Base-by-base conservation (phyloP, 108 stramenopile genomes). In the Nitzschia sp. region DNA sequence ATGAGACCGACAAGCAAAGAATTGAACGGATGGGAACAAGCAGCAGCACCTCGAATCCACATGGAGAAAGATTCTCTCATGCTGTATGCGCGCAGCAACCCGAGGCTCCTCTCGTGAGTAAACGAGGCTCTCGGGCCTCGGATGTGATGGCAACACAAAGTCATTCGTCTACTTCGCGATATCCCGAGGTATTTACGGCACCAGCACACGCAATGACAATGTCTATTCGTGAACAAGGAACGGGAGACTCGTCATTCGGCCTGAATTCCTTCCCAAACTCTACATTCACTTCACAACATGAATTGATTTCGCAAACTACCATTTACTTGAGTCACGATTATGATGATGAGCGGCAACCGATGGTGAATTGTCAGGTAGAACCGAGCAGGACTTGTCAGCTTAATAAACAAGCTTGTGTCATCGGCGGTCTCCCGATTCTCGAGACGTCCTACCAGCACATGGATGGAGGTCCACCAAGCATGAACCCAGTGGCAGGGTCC, bases 361-460 rank as follows among this genome's bases (percentile, higher is more conserved):
- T n/a, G n/a, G n/a, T n/a, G n/a, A n/a, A n/a, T n/a, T n/a, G n/a
- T n/a, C n/a, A n/a, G n/a, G n/a, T n/a, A n/a, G n/a, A n/a, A n/a
- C n/a, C n/a, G n/a, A n/a, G n/a, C n/a, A n/a, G n/a, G n/a, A n/a
- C n/a, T n/a, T n/a, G n/a, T n/a, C n/a, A n/a, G n/a, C n/a, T n/a
- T n/a, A n/a, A n/a, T n/a, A n/a, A n/a, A n/a, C n/a, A n/a, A n/a
- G n/a, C n/a, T n/a, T n/a, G n/a, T n/a, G n/a, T n/a, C n/a, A n/a
- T n/a, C n/a, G n/a, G n/a, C n/a, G n/a, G n/a, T n/a, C n/a, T n/a
- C n/a, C n/a, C n/a, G n/a, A n/a, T n/a, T 1, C 18, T 59, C 1
- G 58, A 59, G 21, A 27, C 58, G 1, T 59, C 58, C 19, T 59
- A 59, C 31, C 28, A 59, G 42, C 61, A 27, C 0, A 62, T 62